Conservation (phyloP, 2,329 filamentous ascomycete species). For the Hypoxylon sp. region DNA sequence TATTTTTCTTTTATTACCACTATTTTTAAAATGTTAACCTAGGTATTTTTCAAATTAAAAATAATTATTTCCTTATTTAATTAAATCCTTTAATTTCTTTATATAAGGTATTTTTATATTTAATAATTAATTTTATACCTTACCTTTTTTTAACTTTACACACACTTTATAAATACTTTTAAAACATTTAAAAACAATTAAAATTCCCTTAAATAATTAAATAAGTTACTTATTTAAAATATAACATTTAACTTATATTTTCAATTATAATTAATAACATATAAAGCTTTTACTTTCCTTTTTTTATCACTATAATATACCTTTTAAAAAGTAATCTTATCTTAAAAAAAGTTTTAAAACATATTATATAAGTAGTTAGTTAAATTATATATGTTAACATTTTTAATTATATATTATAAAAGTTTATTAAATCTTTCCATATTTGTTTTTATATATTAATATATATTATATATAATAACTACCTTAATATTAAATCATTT, state of each 20-base stretch:
- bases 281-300: background rate
- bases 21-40: too few species aligned
- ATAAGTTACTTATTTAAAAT: background rate
- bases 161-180: background rate
- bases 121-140: slow-evolving; percentile 2
- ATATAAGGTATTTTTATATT: background rate
- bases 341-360: background rate
- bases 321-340: background rate
- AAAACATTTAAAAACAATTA: background rate
- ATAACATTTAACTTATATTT: background rate
- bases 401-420: background rate
- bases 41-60: too few species aligned
- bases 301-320: background rate
- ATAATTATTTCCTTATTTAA: background rate
- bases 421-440: background rate
- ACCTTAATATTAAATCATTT: background rate
- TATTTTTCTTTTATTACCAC: too few species aligned
- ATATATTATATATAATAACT: background rate
- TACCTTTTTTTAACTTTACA: background rate
- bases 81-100: background rate
- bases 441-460: background rate
- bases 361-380: background rate
- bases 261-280: background rate
- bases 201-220: background rate
- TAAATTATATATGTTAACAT: background rate